Evolutionary conservation across 2,329 filamentous ascomycete species (phyloP).

Genomic region (Tolypocladium endophyticum): DNA sequence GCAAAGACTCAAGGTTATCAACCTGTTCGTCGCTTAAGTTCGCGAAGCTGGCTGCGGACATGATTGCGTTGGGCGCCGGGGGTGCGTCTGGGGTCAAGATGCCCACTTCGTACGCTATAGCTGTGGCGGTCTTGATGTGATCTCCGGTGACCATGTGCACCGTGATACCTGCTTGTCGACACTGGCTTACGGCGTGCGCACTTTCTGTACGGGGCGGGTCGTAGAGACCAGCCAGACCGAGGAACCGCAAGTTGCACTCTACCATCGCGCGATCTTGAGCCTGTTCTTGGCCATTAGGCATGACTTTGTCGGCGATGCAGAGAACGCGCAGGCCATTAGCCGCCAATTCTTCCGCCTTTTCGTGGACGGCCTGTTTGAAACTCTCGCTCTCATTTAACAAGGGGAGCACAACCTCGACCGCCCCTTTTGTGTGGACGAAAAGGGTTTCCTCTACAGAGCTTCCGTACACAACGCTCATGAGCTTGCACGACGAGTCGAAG

Average conservation of each 20-base stretch:
- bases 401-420: conserved; percentile 45
- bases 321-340: conserved; percentile 58
- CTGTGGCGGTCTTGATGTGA: conserved; percentile 56
- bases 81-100: conserved; percentile 35
- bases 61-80: conserved; percentile 35
- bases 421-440: conserved; percentile 47
- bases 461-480: conserved; percentile 61
- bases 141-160: conserved; percentile 64
- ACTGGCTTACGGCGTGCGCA: conserved; percentile 46
- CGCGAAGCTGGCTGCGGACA: conserved; percentile 55
- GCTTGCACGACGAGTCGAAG: conserved; percentile 64
- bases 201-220: conserved; percentile 63
- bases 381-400: conserved; percentile 36
- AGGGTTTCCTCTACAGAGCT: conserved; percentile 20
- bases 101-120: conserved; percentile 55
- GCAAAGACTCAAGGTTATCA: conserved; percentile 48
- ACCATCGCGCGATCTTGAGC: conserved; percentile 39
- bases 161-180: conserved; percentile 49
- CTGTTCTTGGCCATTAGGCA: conserved; percentile 23
- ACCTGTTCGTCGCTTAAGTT: conserved; percentile 50
- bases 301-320: conserved; percentile 47
- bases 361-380: conserved; percentile 33
- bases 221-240: conserved; percentile 63
- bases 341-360: conserved; percentile 45
- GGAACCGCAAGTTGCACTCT: conserved; percentile 48